Evolutionary conservation across 2,329 filamentous ascomycete species (phyloP), one percentile per base, ranked within the genome.

Genomic region (Xylariaceae sp.): DNA sequence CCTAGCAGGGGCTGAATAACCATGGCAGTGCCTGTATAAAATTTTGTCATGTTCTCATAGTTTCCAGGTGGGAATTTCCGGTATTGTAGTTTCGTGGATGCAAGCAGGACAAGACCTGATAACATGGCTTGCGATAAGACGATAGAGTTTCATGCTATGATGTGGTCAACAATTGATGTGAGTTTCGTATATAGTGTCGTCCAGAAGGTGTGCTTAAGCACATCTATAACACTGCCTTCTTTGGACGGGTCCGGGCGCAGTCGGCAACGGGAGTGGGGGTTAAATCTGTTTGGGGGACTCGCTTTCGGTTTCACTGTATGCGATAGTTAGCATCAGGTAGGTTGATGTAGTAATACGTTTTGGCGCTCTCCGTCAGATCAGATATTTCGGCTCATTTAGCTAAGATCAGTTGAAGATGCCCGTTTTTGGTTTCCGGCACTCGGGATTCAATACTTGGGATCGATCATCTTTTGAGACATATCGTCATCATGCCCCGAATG

Each of bases 391-490:
- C 8, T 40, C 37, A 18, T 8, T 13, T 22, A 9, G 40, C 19
- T n/a, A n/a, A 8, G 12, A n/a, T 43, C 41, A n/a, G 9, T 26
- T 37, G 10, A 7, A 43, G 26, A 21, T 41, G 30, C 8, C 19
- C 21, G 22, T 41, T 21, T 32, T 29, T 39, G 45, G 39, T 50
- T 50, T 49, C 49, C 46, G 53, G 53, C 46, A 55, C 18, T 57
- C 45, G 52, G 52, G 55, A 57, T 46, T 22, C 55, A 42, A 37
- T 34, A 42, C 55, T 49, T 55, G 49, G 46, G 36, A 22, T 47
- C 49, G 22, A 30, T 30, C 15, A n/a, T 44, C 30, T 53, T n/a
- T 50, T 51, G 55, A 58, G 50, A 57, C 55, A 50, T 48, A 47
- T 22, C 39, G 40, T 26, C 43, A 40, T 16, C 7, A 19, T 19